Conservation (phyloP, 805 yeast species). For the Candida pseudoglaebosa region DNA sequence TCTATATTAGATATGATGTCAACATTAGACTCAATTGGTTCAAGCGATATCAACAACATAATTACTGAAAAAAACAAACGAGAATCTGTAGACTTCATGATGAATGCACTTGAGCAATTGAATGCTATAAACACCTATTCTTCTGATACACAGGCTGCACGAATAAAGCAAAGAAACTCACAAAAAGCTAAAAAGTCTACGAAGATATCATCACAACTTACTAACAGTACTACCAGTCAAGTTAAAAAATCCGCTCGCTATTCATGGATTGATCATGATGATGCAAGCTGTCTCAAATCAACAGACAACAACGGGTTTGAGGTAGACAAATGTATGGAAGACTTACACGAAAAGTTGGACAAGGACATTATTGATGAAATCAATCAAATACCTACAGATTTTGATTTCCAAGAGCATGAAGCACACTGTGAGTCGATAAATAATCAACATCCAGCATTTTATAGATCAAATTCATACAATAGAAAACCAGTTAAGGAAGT, state of each 20-base stretch:
- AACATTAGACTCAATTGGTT: slow-evolving; percentile 12
- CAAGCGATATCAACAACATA: background rate
- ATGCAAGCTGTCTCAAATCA: slow-evolving; percentile 13
- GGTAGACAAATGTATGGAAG: slow-evolving; percentile 4
- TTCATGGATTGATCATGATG: slow-evolving; percentile 31
- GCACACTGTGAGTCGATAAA: slow-evolving; percentile 6
- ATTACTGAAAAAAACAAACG: slow-evolving; percentile 10
- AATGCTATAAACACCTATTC: background rate
- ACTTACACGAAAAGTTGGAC: slow-evolving; percentile 15
- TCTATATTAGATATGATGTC: slow-evolving; percentile 33
- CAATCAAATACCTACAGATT: slow-evolving; percentile 35
- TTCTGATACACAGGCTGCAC: slow-evolving; percentile 1
- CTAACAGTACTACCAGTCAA: background rate
- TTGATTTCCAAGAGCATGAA: slow-evolving; percentile 31
- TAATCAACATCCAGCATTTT: slow-evolving; percentile 12
- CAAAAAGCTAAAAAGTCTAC: background rate
- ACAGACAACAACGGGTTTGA: background rate
- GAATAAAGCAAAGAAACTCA: slow-evolving; percentile 1
- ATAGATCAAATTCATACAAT: slow-evolving; percentile 37
- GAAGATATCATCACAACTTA: background rate
- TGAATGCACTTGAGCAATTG: slow-evolving; percentile 15
- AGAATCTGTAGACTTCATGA: slow-evolving; percentile 22
- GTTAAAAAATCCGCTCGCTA: slow-evolving; percentile 14
- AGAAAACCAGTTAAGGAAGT: slow-evolving; percentile 31
- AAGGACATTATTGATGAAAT: slow-evolving; percentile 34